Conservation (phyloP, 176 grass and related monocot genomes). For the Rhynchospora tenuis region DNA sequence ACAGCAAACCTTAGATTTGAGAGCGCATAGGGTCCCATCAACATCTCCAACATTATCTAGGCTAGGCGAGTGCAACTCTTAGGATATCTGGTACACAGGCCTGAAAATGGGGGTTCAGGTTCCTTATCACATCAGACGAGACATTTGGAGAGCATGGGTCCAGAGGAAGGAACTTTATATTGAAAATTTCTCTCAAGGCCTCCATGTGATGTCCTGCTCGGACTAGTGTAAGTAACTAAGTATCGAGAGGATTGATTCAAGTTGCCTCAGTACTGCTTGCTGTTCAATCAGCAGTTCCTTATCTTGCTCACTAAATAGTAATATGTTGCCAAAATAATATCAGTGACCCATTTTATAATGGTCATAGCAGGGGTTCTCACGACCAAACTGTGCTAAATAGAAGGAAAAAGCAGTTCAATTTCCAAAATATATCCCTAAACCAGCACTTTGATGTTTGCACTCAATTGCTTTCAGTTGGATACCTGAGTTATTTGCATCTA, state of each 20-base stretch:
- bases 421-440: not conserved
- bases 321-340: not conserved
- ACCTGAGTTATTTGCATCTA: not conserved
- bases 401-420: not conserved
- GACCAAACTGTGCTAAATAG: not conserved
- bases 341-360: not conserved
- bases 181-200: constrained; percentile 75
- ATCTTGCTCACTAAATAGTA: constrained; percentile 57
- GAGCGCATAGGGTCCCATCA: constrained; percentile 53
- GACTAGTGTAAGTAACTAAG: constrained; percentile 60
- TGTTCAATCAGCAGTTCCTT: constrained; percentile 78
- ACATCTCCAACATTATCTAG: constrained; percentile 81
- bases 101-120: constrained; percentile 72
- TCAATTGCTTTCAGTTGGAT: not conserved
- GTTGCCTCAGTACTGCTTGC: constrained; percentile 71
- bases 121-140: constrained; percentile 60
- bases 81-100: constrained; percentile 87
- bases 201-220: constrained; percentile 69
- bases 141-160: constrained; percentile 57
- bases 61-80: constrained; percentile 66
- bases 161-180: constrained; percentile 76
- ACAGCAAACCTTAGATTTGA: constrained; percentile 76
- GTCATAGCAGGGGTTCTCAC: not conserved
- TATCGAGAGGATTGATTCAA: constrained; percentile 74
- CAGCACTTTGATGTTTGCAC: not conserved